Base-by-base conservation (phyloP, 495 filamentous ascomycete genomes). In the Aspergillus bertholletiae region DNA sequence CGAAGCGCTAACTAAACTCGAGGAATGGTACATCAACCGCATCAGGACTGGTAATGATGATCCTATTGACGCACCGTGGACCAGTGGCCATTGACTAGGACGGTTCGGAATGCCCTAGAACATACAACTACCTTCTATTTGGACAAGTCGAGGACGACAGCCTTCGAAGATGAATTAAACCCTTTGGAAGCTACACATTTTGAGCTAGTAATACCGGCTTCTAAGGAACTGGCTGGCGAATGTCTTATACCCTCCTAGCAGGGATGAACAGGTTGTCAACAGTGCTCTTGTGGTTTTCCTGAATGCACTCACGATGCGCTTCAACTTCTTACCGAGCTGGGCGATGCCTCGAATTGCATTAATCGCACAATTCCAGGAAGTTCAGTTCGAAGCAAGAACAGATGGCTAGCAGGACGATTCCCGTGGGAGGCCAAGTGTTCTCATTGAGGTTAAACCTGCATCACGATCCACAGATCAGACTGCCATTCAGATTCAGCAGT, bases 251-350 rank as follows among this genome's bases (percentile, higher is more conserved):
- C 37, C 37, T 20, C 37, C 37, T 1, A 44, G 27, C 3, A 55
- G 8, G 9, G 52, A 55, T n/a, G 52, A 55, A 35, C 52, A 55
- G 11, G 48, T 55, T 15, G 52, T 55, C 0, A 55, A 55, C 30
- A 41, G 43, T 2, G 44, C 52, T 21, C 44, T 55, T 23, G 18
- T 55, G 1, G 34, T 22, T 1, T 55, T 55, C 32, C 43, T 55
- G 1, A 48, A 55, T 17, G 34, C 41, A 8, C 26, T 55, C 2
- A 55, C 43, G 3, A 35, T 55, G 2, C 41, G 48, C 30, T 47
- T 37, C 20, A 7, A 20, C 15, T 1, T 21, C 13, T 18, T 3
- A 7, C n/a, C 3, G 11, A 28, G 24, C 41, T 54, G 44, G 52
- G 39, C 27, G 0, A 1, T 55, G 1, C 52, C 48, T 13, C 27